phyloP scores from a whole-genome alignment of 371 early-diverging fungal species.

The Cokeromyces recurvatus region DNA sequence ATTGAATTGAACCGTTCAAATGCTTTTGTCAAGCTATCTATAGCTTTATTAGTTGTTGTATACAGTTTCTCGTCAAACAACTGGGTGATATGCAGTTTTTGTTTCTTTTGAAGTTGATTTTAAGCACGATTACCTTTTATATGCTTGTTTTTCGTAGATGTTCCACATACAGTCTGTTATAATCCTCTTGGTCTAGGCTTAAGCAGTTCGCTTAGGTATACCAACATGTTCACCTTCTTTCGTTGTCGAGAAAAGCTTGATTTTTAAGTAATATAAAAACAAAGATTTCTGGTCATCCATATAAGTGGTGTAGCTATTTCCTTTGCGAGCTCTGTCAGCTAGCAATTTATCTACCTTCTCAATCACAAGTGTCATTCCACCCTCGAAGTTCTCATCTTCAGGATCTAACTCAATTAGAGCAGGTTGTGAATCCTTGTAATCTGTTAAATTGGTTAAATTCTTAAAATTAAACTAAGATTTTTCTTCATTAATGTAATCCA shows the following conservation, averaged over 20 bases:
- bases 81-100: neutral
- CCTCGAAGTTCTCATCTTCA: constrained; percentile 5
- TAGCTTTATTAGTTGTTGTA: constrained; percentile 1
- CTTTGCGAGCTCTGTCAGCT: neutral
- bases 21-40: constrained; percentile 8
- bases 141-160: constrained; percentile 2
- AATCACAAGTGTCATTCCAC: neutral
- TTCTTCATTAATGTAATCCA: constrained; percentile 7
- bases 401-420: constrained; percentile 6
- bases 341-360: neutral
- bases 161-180: neutral
- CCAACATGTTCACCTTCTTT: neutral
- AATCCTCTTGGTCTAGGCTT: constrained; percentile 1
- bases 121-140: neutral
- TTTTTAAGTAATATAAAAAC: neutral
- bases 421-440: constrained; percentile 3
- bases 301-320: neutral
- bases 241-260: neutral
- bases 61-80: constrained; percentile 5
- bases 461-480: neutral
- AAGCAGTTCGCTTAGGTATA: neutral
- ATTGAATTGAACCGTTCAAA: constrained; percentile 3
- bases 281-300: constrained; percentile 3
- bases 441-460: constrained; percentile 9
- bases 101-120: neutral